Base-by-base conservation (phyloP, 495 filamentous ascomycete species). In the Venustampulla echinocandica region DNA sequence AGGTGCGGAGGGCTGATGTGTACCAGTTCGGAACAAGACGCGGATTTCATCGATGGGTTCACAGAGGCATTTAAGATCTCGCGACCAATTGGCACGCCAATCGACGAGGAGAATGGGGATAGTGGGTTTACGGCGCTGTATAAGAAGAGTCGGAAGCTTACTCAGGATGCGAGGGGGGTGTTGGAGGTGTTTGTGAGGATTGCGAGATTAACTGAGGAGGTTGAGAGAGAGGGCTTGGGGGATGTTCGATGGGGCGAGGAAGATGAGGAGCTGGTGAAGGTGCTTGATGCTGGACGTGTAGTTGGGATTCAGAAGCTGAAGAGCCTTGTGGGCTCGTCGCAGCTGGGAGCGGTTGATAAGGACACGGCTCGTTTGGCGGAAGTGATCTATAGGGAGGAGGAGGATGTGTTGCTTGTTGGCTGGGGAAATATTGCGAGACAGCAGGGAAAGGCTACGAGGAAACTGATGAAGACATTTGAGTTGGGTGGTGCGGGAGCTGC, bases 271-370 rank as follows among this genome's bases (percentile, higher is more conserved):
- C 55, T 58, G 3, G 46, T 48, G 18, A 52, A 57, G 0, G 18
- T 71, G 21, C 68, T 72, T 52, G 55, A 61, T 10, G 54, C 54
- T 40, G 62, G 57, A 18, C 55, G 47, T 18, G 53, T 54, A 50
- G 37, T 47, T 15, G 52, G 47, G 2, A 22, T 50, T 14, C 24
- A 53, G 18, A 53, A 45, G 13, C 45, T 47, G 5, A 22, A 53
- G n/a, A 33, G 28, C 4, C 13, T 55, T 24, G 35, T 10, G 42
- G 38, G 1, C 38, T 20, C 7, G 7, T n/a, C 7, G 27, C 7
- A n/a, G 27, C 27, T 30, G 7, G 27, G 7, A n/a, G 27, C n/a
- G 7, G 27, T 30, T n/a, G 27, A 30, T 30, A 7, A 7, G 7
- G 27, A 7, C 7, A n/a, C n/a, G 7, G 27, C 27, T 30, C 27